phyloP scores from a whole-genome alignment of 2,329 filamentous ascomycete species.

The Diaporthe sp. region DNA sequence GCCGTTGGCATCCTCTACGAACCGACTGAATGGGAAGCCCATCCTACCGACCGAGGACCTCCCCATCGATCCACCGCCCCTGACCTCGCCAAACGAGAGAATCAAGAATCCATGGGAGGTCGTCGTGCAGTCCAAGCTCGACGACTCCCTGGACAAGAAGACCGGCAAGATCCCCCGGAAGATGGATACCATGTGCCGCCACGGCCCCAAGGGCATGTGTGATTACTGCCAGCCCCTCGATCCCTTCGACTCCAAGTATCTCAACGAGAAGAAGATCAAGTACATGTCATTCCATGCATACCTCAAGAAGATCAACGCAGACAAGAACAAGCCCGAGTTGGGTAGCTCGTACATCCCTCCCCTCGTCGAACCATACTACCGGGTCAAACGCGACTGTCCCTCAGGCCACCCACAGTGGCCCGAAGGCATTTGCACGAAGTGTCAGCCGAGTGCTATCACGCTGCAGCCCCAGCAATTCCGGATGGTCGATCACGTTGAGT shows the following conservation, averaged over 20 bases:
- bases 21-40: constrained; percentile 83
- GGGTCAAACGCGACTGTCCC: constrained; percentile 90
- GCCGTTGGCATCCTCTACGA: constrained; percentile 61
- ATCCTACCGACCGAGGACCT: constrained; percentile 78
- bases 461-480: constrained; percentile 93
- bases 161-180: constrained; percentile 90
- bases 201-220: constrained; percentile 98
- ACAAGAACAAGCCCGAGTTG: constrained; percentile 95
- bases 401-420: constrained; percentile 95
- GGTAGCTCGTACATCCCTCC: constrained; percentile 97
- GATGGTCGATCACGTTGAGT: constrained; percentile 99
- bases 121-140: constrained; percentile 87
- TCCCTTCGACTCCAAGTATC: constrained; percentile 89
- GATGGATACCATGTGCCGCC: constrained; percentile 88
- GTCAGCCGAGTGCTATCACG: constrained; percentile 96
- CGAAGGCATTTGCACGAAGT: constrained; percentile 97
- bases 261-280: constrained; percentile 98
- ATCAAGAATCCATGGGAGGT: constrained; percentile 95
- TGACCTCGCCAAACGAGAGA: constrained; percentile 69
- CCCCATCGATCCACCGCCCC: constrained; percentile 71
- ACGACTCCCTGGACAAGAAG: constrained; percentile 87
- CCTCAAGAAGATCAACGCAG: constrained; percentile 93
- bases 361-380: constrained; percentile 91
- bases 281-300: constrained; percentile 97
- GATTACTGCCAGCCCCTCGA: constrained; percentile 99